Evolutionary conservation across 495 filamentous ascomycete species (phyloP).

Genomic region (Xylaria bambusicola): DNA sequence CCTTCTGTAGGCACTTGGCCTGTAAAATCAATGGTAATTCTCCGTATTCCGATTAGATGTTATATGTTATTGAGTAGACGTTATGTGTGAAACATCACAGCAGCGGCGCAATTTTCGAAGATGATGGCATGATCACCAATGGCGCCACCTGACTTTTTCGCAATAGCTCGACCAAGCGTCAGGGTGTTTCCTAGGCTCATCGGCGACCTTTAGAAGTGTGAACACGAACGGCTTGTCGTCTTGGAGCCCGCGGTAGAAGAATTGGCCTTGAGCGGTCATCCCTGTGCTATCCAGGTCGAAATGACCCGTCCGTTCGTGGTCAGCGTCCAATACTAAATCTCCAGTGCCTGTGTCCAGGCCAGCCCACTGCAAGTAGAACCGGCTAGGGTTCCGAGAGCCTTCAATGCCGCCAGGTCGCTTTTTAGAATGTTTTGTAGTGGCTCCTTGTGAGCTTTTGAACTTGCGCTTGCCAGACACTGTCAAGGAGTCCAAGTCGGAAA

Average conservation of each 20-base stretch:
- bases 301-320: slow-evolving; percentile 20
- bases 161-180: slow-evolving; percentile 8
- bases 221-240: not conserved
- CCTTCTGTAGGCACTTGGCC: too few species aligned
- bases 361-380: slow-evolving; percentile 24
- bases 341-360: not conserved
- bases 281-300: slow-evolving; percentile 23
- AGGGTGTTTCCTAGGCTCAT: not conserved
- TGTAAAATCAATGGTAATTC: too few species aligned
- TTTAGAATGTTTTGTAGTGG: not conserved
- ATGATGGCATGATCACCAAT: not conserved
- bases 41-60: too few species aligned
- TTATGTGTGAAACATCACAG: too few species aligned
- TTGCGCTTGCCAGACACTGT: slow-evolving; percentile 4
- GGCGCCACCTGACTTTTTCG: not conserved
- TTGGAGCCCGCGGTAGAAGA: not conserved
- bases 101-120: not conserved
- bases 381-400: slow-evolving; percentile 7
- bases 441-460: not conserved
- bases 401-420: slow-evolving; percentile 1
- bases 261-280: slow-evolving; percentile 1
- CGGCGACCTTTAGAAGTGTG: slow-evolving; percentile 8
- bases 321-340: slow-evolving; percentile 1
- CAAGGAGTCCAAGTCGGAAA: not conserved
- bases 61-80: too few species aligned